Percentiles rank a stretch among this genome's conserved stretches.
These are phyloP conservation scores for Delonix regia DNA, from an alignment of 306 rosid genomes.

Conservation along the genomic window DNA sequence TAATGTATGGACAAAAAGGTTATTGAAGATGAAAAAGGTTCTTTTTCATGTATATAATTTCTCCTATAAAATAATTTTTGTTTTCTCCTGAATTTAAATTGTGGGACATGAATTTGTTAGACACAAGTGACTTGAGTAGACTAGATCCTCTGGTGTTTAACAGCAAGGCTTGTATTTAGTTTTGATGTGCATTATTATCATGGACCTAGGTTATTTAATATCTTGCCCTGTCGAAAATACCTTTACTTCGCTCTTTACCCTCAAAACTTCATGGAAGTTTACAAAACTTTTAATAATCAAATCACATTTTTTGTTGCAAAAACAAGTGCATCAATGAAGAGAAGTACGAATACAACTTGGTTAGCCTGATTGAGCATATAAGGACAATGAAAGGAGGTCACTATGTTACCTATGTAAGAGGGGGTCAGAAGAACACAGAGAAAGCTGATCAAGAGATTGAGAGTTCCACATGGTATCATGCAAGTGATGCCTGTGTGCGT, in stretches of 20 bases:
- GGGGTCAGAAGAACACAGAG: slow-evolving; percentile 58
- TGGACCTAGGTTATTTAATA: not conserved
- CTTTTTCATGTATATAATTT: too few relatives aligned
- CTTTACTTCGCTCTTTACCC: not conserved
- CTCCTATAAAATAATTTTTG: not conserved
- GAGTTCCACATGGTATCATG: slow-evolving; percentile 74
- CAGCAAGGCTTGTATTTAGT: not conserved
- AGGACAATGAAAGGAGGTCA: slow-evolving; percentile 96
- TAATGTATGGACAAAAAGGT: not conserved
- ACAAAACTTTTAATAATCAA: not conserved
- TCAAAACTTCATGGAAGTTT: not conserved
- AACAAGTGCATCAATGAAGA: slow-evolving; percentile 59
- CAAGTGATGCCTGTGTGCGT: slow-evolving; percentile 72
- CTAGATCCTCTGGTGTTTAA: not conserved
- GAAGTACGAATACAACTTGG: slow-evolving; percentile 60
- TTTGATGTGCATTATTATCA: slow-evolving; percentile 3
- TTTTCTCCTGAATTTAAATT: not conserved
- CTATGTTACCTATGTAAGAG: slow-evolving; percentile 88
- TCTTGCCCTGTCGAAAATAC: too few relatives aligned
- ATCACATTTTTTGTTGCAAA: not conserved
- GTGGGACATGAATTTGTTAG: not conserved
- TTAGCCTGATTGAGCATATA: slow-evolving; percentile 81
- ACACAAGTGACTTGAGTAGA: not conserved
- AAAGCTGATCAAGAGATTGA: slow-evolving; percentile 47
- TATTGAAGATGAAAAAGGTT: not conserved